A percentile compares a stretch with the other conserved stretches of the same genome.
These are phyloP conservation scores for Raffaelea deltoideospora DNA, from an alignment of 2,329 filamentous ascomycete species.

Conservation along the genomic window DNA sequence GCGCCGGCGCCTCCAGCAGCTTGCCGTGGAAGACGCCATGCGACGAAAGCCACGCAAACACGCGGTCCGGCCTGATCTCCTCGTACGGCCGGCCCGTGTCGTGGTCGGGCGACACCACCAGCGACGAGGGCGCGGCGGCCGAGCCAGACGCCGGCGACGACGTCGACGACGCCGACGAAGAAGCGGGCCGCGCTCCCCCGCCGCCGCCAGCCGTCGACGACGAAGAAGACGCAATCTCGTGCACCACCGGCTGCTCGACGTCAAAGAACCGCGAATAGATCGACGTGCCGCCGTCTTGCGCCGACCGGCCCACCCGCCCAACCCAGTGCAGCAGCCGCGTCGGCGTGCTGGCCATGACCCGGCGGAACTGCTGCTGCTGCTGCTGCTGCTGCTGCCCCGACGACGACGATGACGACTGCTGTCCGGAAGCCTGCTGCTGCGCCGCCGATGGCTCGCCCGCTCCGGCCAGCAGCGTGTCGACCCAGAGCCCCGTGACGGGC, in stretches of 20 bases:
- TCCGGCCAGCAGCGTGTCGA: slow-evolving; percentile 52
- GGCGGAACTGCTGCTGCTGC: slow-evolving; percentile 36
- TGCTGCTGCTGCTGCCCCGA: background rate
- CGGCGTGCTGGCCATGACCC: slow-evolving; percentile 69
- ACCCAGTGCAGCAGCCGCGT: slow-evolving; percentile 66
- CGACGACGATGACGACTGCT: no score
- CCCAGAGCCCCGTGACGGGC: slow-evolving; percentile 73
- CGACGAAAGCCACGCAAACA: slow-evolving; percentile 81
- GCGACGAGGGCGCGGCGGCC: slow-evolving; percentile 37
- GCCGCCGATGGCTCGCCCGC: no score
- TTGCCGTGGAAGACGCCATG: slow-evolving; percentile 83
- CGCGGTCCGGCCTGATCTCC: slow-evolving; percentile 46
- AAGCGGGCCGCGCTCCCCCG: background rate
- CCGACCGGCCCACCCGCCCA: slow-evolving; percentile 59
- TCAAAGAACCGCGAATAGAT: slow-evolving; percentile 85
- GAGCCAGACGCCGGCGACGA: slow-evolving; percentile 33
- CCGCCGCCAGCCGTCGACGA: no score
- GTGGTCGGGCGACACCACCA: slow-evolving; percentile 65
- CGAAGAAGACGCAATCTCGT: slow-evolving; percentile 49
- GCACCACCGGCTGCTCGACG: slow-evolving; percentile 60
- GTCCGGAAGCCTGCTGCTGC: background rate
- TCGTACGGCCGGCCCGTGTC: slow-evolving; percentile 35
- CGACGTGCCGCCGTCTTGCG: slow-evolving; percentile 60
- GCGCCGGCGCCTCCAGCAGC: slow-evolving; percentile 46
- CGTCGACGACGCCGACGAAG: slow-evolving; percentile 10